These are phyloP conservation scores for Chlorella vulgaris DNA, from an alignment of 139 green algal species.

Conservation along the genomic window DNA sequence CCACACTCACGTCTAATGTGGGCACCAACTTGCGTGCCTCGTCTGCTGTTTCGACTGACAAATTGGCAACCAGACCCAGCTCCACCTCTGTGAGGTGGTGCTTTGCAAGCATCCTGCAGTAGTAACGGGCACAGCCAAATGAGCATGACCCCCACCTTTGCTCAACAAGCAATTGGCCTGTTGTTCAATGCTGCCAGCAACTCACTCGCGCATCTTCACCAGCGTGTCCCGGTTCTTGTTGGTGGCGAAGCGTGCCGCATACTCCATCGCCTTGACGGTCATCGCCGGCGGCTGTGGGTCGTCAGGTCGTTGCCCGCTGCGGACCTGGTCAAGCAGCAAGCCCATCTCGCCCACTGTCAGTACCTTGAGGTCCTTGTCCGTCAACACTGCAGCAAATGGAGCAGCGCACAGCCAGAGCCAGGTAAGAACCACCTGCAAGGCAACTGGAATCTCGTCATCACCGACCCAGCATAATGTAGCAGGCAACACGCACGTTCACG, in stretches of 20 bases:
- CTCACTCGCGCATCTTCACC: slow-evolving; percentile 50
- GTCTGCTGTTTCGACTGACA: slow-evolving; percentile 40
- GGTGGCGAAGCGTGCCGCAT: slow-evolving; percentile 39
- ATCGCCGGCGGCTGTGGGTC: slow-evolving; percentile 37
- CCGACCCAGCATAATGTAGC: background rate
- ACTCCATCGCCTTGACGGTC: slow-evolving; percentile 48
- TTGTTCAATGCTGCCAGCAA: no score
- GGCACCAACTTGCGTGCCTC: slow-evolving; percentile 50
- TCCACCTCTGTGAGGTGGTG: slow-evolving; percentile 48
- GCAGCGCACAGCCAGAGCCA: background rate
- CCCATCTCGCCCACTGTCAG: slow-evolving; percentile 49
- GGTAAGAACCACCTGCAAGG: no score
- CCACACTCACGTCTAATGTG: slow-evolving; percentile 38
- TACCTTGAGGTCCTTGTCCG: slow-evolving; percentile 16
- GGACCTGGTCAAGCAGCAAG: slow-evolving; percentile 41
- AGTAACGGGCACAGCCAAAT: no score
- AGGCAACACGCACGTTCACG: no score
- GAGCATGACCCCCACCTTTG: no score
- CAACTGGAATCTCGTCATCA: no score
- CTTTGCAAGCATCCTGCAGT: slow-evolving; percentile 27
- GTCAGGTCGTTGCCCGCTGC: background rate
- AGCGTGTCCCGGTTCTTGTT: slow-evolving; percentile 49
- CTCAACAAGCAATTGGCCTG: background rate
- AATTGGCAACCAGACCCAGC: slow-evolving; percentile 46
- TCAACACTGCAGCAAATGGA: slow-evolving; percentile 20